Evolutionary conservation across 1,284 basidiomycete genomes (phyloP).

Genomic region (Cryptococcus amylolentus): DNA sequence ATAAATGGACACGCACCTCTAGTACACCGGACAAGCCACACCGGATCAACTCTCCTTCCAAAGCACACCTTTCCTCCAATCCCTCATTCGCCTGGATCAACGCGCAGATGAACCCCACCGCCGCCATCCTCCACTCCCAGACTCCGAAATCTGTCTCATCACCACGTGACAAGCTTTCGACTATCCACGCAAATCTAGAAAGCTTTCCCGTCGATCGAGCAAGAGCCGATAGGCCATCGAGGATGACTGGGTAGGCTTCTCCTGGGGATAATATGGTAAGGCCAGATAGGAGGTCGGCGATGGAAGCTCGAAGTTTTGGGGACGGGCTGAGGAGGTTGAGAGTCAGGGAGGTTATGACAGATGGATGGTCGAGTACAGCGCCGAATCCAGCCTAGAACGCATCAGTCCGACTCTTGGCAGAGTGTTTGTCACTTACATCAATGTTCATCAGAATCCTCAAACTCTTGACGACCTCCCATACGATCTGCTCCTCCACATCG

Average conservation of each 20-base stretch:
- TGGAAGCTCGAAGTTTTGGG: conserved; percentile 66
- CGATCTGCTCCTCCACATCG: conserved; percentile 65
- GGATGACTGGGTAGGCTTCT: conserved; percentile 69
- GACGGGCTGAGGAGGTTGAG: conserved; percentile 64
- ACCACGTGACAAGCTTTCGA: conserved; percentile 57
- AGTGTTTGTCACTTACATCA: conserved; percentile 57
- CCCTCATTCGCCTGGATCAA: conserved; percentile 71
- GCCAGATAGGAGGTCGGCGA: conserved; percentile 75
- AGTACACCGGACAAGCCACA: conserved; percentile 78
- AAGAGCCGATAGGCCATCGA: conserved; percentile 76
- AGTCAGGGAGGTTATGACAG: conserved; percentile 67
- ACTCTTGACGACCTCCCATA: conserved; percentile 73
- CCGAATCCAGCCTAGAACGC: conserved; percentile 64
- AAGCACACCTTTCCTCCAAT: conserved; percentile 69
- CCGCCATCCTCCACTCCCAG: conserved; percentile 77
- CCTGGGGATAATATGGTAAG: conserved; percentile 70
- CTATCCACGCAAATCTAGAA: conserved; percentile 75
- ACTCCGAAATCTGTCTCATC: conserved; percentile 51
- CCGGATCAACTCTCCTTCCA: conserved; percentile 75
- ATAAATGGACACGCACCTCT: conserved; percentile 57
- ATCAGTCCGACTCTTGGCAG: not conserved
- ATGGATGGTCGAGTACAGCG: conserved; percentile 63
- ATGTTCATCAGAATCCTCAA: conserved; percentile 79
- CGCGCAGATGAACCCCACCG: conserved; percentile 75
- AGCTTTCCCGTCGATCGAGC: conserved; percentile 65